phyloP scores from a whole-genome alignment of 192 early-diverging fungal genomes.

The Entomortierella chlamydospora region DNA sequence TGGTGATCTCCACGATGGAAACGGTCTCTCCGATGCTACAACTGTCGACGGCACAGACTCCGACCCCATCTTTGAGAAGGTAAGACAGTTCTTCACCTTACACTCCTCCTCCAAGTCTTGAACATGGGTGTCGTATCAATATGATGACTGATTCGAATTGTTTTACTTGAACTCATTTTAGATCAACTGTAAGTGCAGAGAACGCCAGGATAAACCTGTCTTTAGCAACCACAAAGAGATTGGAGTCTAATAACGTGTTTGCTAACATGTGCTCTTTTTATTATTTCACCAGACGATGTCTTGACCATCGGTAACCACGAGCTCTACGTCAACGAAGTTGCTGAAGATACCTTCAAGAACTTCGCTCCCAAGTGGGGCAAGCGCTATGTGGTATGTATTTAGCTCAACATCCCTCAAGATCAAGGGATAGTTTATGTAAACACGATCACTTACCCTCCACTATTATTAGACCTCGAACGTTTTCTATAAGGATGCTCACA shows the following conservation, averaged over 20 bases:
- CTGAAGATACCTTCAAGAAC: slow-evolving; percentile 38
- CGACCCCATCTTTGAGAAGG: slow-evolving; percentile 53
- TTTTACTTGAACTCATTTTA: too few relatives aligned
- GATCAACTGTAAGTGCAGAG: too few relatives aligned
- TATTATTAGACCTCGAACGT: slow-evolving; percentile 30
- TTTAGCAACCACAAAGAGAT: too few relatives aligned
- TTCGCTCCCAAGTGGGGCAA: slow-evolving; percentile 52
- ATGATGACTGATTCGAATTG: too few relatives aligned
- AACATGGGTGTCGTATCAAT: too few relatives aligned
- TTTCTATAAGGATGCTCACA: slow-evolving; percentile 41
- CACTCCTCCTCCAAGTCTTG: too few relatives aligned
- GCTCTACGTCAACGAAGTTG: slow-evolving; percentile 34
- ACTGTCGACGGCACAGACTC: slow-evolving; percentile 41
- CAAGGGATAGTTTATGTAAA: too few relatives aligned
- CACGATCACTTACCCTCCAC: too few relatives aligned
- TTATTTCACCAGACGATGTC: slow-evolving; percentile 9
- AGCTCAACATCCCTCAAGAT: too few relatives aligned
- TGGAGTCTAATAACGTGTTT: too few relatives aligned
- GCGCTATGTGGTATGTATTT: slow-evolving; percentile 18
- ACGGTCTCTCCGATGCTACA: slow-evolving; percentile 56
- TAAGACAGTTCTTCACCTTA: not conserved
- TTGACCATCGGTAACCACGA: slow-evolving; percentile 49
- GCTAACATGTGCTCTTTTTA: too few relatives aligned
- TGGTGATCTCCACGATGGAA: slow-evolving; percentile 57
- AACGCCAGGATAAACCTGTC: too few relatives aligned